A percentile compares a stretch with the other conserved stretches of the same genome.
These are phyloP conservation scores for Colletotrichum theobromicola DNA, from an alignment of 2,329 filamentous ascomycete species.

Conservation along the genomic window DNA sequence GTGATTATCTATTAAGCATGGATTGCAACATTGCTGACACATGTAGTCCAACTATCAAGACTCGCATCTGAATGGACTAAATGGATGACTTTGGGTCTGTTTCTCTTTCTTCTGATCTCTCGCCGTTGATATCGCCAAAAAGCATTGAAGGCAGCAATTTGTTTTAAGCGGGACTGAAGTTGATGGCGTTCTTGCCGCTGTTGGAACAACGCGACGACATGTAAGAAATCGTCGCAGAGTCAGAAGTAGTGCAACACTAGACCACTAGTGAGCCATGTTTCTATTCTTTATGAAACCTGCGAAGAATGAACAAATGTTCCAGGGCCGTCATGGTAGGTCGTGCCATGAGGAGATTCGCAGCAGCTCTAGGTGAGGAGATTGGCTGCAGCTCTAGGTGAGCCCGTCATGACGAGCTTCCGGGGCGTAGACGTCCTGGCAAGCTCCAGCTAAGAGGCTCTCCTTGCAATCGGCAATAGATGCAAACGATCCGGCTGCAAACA, in stretches of 20 bases:
- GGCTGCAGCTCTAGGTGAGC: background rate
- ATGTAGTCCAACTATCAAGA: too few relatives aligned
- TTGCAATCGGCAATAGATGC: background rate
- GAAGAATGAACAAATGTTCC: background rate
- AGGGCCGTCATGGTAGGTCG: background rate
- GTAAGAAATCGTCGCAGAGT: background rate
- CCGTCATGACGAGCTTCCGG: background rate
- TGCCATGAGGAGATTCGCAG: background rate
- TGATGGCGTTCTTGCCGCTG: background rate
- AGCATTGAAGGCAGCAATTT: background rate
- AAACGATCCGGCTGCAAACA: background rate
- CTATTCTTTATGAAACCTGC: background rate
- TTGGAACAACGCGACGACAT: background rate
- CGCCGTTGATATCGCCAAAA: too few relatives aligned
- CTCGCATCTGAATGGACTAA: too few relatives aligned
- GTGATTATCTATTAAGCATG: too few relatives aligned
- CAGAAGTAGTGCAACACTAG: background rate
- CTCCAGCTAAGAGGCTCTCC: background rate
- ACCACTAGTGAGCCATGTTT: background rate
- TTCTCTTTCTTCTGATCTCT: too few relatives aligned
- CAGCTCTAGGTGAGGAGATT: background rate
- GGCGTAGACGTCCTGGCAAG: background rate
- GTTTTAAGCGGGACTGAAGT: background rate
- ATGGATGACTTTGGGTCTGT: too few relatives aligned
- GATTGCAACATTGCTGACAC: too few relatives aligned